A percentile compares a stretch with the other conserved stretches of the same genome.
Evolutionary conservation across 345 rosid genomes (phyloP).

Genomic region (Populus tremula): DNA sequence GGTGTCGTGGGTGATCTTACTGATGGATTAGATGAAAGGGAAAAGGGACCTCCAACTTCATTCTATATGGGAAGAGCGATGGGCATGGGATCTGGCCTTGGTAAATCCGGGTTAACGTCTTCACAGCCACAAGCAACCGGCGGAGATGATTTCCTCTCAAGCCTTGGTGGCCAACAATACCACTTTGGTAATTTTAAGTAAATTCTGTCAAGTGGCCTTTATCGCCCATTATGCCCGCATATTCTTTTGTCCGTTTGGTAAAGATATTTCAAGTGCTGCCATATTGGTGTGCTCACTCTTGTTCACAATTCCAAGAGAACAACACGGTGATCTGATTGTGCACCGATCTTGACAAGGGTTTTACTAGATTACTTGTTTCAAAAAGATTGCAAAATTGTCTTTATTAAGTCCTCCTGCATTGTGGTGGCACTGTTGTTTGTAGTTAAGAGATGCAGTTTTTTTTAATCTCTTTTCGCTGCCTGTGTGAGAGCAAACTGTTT

Average conservation of each 20-base stretch:
- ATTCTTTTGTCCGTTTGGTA: slow-evolving; percentile 3
- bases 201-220: slow-evolving; percentile 10
- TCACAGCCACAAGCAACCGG: slow-evolving; percentile 27
- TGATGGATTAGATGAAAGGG: slow-evolving; percentile 54
- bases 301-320: not conserved
- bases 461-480: not conserved
- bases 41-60: slow-evolving; percentile 57
- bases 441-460: not conserved
- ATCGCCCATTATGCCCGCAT: not conserved
- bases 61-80: slow-evolving; percentile 86
- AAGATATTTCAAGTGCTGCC: not conserved
- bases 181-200: slow-evolving; percentile 63
- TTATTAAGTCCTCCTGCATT: not conserved
- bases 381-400: not conserved
- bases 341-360: not conserved
- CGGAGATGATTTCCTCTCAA: slow-evolving; percentile 68
- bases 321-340: slow-evolving; percentile 1
- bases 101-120: slow-evolving; percentile 53
- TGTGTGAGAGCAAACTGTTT: not conserved
- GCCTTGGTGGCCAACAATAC: slow-evolving; percentile 55
- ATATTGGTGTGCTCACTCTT: not conserved
- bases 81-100: slow-evolving; percentile 78
- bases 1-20: slow-evolving; percentile 74
- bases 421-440: not conserved
- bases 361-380: not conserved